These are phyloP conservation scores for Stropharia rugosoannulata DNA, from an alignment of 768 basidiomycete species.

Conservation along the genomic window DNA sequence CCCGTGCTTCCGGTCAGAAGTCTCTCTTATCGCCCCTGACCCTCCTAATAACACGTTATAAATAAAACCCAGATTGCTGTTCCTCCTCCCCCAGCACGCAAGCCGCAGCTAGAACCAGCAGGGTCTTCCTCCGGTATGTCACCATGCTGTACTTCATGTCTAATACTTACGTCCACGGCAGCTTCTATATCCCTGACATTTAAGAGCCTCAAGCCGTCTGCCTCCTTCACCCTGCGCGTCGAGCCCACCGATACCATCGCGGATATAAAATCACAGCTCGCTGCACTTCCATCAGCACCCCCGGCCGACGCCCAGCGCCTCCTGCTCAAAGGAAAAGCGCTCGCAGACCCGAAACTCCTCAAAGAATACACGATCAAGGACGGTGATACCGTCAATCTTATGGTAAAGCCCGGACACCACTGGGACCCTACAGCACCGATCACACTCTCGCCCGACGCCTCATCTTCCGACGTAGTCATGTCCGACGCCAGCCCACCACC, in stretches of 20 bases:
- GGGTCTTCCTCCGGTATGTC: constrained; percentile 20
- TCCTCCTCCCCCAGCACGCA: constrained; percentile 59
- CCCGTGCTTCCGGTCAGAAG: constrained; percentile 62
- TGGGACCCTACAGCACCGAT: constrained; percentile 55
- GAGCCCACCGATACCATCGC: constrained; percentile 83
- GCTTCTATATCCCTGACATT: constrained; percentile 70
- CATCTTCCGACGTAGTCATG: constrained; percentile 9
- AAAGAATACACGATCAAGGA: constrained; percentile 87
- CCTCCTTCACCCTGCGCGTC: constrained; percentile 69
- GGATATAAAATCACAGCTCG: constrained; percentile 75
- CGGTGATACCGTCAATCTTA: constrained; percentile 81
- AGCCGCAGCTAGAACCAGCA: constrained; percentile 24
- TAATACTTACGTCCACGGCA: constrained; percentile 15
- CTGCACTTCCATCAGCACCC: constrained; percentile 66
- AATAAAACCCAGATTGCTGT: constrained; percentile 46
- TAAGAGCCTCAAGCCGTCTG: constrained; percentile 90
- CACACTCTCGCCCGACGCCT: constrained; percentile 20
- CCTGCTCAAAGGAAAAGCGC: constrained; percentile 91
- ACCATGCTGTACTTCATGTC: neutral
- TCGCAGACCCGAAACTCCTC: constrained; percentile 84
- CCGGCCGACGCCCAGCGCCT: constrained; percentile 81
- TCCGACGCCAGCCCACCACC: constrained; percentile 19
- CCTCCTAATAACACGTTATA: neutral
- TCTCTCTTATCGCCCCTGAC: constrained; percentile 3
- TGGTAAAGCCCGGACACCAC: constrained; percentile 76